A percentile compares a stretch with the other conserved stretches of the same genome.
phyloP scores from a whole-genome alignment of 352 stramenopile species.

The Pythium brachiatum region DNA sequence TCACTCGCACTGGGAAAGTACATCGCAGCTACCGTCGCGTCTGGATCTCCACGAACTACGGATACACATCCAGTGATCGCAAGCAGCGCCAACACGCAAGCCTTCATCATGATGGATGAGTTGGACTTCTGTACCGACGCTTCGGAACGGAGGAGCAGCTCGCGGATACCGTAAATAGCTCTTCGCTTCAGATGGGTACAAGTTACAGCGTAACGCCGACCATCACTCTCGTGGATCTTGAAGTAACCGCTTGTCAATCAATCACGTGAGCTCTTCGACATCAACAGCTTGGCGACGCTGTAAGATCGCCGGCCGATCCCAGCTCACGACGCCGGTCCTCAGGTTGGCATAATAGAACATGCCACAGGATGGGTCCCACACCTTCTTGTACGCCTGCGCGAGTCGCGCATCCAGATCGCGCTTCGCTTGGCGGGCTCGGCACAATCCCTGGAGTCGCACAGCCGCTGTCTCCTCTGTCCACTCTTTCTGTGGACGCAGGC shows the following conservation, averaged over 20 bases:
- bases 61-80: background rate
- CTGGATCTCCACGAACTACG: background rate
- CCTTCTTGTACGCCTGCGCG: conserved; percentile 51
- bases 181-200: background rate
- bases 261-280: conserved; percentile 24
- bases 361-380: conserved; percentile 40
- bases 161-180: conserved; percentile 1
- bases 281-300: conserved; percentile 17
- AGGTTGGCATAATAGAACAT: conserved; percentile 79
- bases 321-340: conserved; percentile 60
- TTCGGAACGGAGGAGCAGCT: background rate
- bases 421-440: conserved; percentile 45
- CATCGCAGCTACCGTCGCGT: background rate
- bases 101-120: background rate
- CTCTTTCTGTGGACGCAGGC: conserved; percentile 7
- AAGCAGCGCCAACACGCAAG: background rate
- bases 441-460: conserved; percentile 53
- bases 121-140: background rate
- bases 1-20: background rate
- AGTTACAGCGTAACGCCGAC: conserved; percentile 3
- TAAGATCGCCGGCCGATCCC: conserved; percentile 42
- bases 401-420: conserved; percentile 36
- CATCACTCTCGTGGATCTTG: background rate
- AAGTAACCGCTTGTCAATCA: background rate
- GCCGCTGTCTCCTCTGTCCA: conserved; percentile 55